A percentile compares a stretch with the other conserved stretches of the same genome.
phyloP scores from a whole-genome alignment of 2,329 filamentous ascomycete genomes.

The Apiospora koreana region DNA sequence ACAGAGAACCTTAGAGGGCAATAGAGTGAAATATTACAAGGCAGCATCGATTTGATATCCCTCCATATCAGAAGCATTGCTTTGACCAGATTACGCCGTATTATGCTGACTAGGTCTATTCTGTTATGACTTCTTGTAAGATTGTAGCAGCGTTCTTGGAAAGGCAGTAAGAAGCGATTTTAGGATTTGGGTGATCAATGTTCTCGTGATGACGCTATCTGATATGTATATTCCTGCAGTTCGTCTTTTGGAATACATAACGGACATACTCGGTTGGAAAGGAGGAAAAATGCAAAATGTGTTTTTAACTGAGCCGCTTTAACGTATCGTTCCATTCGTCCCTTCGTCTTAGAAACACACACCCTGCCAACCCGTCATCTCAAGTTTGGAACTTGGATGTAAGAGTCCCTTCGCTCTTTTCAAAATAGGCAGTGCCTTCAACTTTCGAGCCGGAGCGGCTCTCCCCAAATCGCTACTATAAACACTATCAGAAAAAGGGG shows the following conservation, averaged over 20 bases:
- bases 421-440: background rate
- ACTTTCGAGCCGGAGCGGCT: background rate
- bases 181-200: no score
- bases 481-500: background rate
- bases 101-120: background rate
- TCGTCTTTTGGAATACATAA: no score
- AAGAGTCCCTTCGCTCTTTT: background rate
- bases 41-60: background rate
- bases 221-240: no score
- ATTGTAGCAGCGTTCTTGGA: no score
- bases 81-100: background rate
- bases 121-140: no score
- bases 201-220: no score
- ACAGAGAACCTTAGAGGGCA: background rate
- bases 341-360: background rate
- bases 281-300: background rate
- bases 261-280: no score
- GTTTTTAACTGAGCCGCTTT: background rate
- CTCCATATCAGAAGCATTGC: background rate
- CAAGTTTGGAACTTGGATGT: background rate
- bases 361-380: background rate
- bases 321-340: slow-evolving; percentile 1
- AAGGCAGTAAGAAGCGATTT: no score
- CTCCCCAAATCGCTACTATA: background rate
- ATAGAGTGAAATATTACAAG: background rate